Evolutionary conservation across 148 eudicot genomes (phyloP).

Genomic region (Chenopodium berlandieri): DNA sequence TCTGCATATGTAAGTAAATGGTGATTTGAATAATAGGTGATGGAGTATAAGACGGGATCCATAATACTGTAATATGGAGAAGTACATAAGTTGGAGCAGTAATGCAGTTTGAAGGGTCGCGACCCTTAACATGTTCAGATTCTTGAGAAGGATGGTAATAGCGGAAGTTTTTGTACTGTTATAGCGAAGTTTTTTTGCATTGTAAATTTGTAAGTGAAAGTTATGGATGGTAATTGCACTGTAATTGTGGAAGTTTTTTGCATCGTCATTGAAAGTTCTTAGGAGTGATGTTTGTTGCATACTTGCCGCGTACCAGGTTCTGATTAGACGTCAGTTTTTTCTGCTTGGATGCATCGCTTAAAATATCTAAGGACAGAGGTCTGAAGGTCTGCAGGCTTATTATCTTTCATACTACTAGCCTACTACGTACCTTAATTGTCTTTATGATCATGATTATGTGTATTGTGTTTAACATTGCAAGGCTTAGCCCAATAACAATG

Average conservation of each 20-base stretch:
- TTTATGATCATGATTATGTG: too few relatives aligned
- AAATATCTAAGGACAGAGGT: not conserved
- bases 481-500: too few relatives aligned
- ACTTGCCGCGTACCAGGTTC: not conserved
- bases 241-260: not conserved
- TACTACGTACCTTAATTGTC: too few relatives aligned
- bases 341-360: not conserved
- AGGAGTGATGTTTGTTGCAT: not conserved
- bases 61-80: too few relatives aligned
- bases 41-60: not conserved
- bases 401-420: too few relatives aligned
- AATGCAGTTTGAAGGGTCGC: not conserved
- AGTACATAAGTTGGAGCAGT: not conserved
- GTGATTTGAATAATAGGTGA: not conserved
- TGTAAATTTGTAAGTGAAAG: too few relatives aligned
- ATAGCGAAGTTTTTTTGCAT: too few relatives aligned
- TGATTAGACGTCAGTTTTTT: too few relatives aligned
- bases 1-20: not conserved
- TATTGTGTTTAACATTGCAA: too few relatives aligned
- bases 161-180: not conserved
- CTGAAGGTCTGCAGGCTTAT: too few relatives aligned
- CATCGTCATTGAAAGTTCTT: not conserved
- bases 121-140: not conserved
- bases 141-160: not conserved
- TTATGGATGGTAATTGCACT: not conserved